Percentiles rank a stretch among this genome's conserved stretches.
Evolutionary conservation across 2,329 filamentous ascomycete genomes (phyloP).

Genomic region (Diaporthe sp.): DNA sequence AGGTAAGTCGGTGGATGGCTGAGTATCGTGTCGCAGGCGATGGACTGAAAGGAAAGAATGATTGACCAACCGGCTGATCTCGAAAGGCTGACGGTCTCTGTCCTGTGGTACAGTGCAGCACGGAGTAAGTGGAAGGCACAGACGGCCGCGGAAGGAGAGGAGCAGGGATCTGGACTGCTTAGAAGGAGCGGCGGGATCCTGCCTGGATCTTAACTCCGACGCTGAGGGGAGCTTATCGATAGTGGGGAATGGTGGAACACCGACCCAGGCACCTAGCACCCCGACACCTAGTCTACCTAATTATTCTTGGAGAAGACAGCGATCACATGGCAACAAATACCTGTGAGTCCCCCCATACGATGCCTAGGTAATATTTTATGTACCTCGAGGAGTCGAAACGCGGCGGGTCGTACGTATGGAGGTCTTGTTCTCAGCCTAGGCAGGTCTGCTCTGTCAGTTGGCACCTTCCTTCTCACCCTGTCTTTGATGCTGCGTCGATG

Average conservation of each 20-base stretch:
- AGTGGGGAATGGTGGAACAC: not conserved
- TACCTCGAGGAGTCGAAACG: not conserved
- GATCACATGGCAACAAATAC: conserved; percentile 9
- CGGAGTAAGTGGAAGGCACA: conserved; percentile 10
- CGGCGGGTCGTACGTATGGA: not conserved
- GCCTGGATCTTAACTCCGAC: conserved; percentile 17
- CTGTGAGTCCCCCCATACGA: not conserved
- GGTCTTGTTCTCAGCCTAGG: not conserved
- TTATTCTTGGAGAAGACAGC: not conserved
- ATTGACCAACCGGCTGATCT: conserved; percentile 2
- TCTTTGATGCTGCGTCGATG: not conserved
- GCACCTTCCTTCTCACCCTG: not conserved
- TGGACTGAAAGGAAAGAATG: conserved; percentile 13
- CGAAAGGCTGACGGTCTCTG: conserved; percentile 5
- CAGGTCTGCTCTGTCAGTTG: not conserved
- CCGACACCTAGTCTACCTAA: not conserved
- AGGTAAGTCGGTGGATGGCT: not conserved
- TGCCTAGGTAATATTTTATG: conserved; percentile 1
- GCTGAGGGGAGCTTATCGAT: conserved; percentile 19
- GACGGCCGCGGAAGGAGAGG: conserved; percentile 6
- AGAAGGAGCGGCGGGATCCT: not conserved
- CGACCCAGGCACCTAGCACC: not conserved
- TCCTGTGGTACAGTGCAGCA: not conserved
- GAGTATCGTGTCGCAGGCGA: not conserved
- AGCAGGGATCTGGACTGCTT: conserved; percentile 11